A percentile compares a stretch with the other conserved stretches of the same genome.
These are phyloP conservation scores for Suillus fuscotomentosus DNA, from an alignment of 768 basidiomycete genomes.

Conservation along the genomic window DNA sequence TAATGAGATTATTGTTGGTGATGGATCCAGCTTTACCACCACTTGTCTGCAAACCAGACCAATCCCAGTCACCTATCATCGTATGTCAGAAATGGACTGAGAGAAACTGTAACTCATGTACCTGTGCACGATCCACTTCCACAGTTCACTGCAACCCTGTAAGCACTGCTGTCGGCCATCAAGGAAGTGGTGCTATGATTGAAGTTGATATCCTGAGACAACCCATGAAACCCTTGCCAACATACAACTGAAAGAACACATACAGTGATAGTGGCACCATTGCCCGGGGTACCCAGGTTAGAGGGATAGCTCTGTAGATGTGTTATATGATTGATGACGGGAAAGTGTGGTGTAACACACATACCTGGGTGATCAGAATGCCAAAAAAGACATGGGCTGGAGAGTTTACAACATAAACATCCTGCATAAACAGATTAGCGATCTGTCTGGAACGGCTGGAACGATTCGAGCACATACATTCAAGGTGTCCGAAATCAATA, in stretches of 20 bases:
- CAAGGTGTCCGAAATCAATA: constrained; percentile 40
- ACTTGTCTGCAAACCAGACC: constrained; percentile 41
- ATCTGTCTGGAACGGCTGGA: background rate
- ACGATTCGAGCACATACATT: constrained; percentile 21
- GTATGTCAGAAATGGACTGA: background rate
- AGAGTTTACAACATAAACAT: constrained; percentile 38
- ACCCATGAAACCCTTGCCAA: background rate
- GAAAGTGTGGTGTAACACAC: background rate
- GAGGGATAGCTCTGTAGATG: constrained; percentile 51
- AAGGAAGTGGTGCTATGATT: constrained; percentile 39
- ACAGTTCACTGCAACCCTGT: constrained; percentile 54
- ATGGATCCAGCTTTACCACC: constrained; percentile 43
- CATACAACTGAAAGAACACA: constrained; percentile 14
- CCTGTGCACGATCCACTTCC: constrained; percentile 51
- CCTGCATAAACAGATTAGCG: constrained; percentile 16
- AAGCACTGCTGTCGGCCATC: constrained; percentile 39
- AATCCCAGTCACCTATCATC: constrained; percentile 48
- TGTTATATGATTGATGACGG: background rate
- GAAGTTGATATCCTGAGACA: constrained; percentile 49
- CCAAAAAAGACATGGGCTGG: constrained; percentile 48
- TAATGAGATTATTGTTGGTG: constrained; percentile 30
- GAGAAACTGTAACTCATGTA: constrained; percentile 17
- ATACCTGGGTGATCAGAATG: constrained; percentile 57
- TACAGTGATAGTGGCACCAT: constrained; percentile 57
- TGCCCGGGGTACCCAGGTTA: constrained; percentile 52